Evolutionary conservation across 371 early-diverging fungal species (phyloP).

Genomic region (Dentiscutata heterogama): DNA sequence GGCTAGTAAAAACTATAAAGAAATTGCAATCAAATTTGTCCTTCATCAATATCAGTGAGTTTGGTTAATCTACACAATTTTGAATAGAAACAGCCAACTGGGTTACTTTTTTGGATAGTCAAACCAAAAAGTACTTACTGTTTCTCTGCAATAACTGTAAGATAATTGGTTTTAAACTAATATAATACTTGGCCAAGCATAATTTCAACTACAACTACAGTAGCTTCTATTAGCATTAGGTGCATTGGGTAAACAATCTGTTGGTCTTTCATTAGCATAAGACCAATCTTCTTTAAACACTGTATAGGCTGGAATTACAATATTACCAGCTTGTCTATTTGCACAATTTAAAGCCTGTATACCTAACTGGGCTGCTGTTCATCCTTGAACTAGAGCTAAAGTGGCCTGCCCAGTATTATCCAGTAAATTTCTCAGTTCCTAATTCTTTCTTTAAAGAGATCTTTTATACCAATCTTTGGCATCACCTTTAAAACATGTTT

Average conservation of each 20-base stretch:
- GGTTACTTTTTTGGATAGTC: constrained; percentile 30
- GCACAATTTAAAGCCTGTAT: not conserved
- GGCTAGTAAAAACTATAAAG: constrained; percentile 14
- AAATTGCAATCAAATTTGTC: constrained; percentile 28
- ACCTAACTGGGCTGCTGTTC: constrained; percentile 10
- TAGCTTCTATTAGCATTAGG: constrained; percentile 20
- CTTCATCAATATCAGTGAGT: constrained; percentile 11
- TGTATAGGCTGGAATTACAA: constrained; percentile 38
- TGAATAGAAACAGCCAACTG: constrained; percentile 34
- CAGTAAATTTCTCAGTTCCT: constrained; percentile 34
- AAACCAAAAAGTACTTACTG: constrained; percentile 28
- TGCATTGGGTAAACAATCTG: constrained; percentile 7
- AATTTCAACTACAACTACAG: constrained; percentile 13
- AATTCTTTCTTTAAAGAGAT: constrained; percentile 11
- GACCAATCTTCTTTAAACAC: constrained; percentile 36
- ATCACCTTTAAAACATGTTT: not conserved
- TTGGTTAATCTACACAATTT: constrained; percentile 16
- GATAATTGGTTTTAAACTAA: not conserved
- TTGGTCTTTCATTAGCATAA: constrained; percentile 17
- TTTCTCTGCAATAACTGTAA: constrained; percentile 20
- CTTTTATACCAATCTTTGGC: constrained; percentile 41
- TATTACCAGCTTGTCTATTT: not conserved
- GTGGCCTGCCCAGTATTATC: not conserved
- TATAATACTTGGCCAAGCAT: constrained; percentile 9
- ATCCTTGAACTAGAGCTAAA: not conserved